Evolutionary conservation across 768 basidiomycete genomes (phyloP).

Genomic region (Boletus pseudopeckii): DNA sequence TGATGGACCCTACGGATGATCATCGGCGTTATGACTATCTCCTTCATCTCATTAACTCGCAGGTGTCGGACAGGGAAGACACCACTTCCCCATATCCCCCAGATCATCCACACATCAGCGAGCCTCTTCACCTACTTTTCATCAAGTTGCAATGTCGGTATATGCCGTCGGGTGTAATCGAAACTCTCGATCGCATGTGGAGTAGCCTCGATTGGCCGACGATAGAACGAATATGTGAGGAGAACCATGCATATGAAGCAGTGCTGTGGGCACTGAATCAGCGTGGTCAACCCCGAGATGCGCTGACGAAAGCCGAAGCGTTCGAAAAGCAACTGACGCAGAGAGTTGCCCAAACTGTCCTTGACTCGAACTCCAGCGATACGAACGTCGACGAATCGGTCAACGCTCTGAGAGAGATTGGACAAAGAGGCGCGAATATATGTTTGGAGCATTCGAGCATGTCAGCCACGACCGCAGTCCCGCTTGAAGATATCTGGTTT

Average conservation of each 20-base stretch:
- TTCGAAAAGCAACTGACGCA: constrained; percentile 54
- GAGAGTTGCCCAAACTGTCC: constrained; percentile 40
- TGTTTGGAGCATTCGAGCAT: constrained; percentile 65
- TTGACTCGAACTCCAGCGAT: constrained; percentile 13
- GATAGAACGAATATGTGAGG: constrained; percentile 63
- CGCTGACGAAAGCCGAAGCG: constrained; percentile 61
- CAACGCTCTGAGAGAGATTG: constrained; percentile 54
- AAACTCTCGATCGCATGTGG: constrained; percentile 51
- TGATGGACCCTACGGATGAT: constrained; percentile 44
- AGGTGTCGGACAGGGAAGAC: constrained; percentile 41
- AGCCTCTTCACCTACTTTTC: constrained; percentile 55
- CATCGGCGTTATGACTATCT: constrained; percentile 74
- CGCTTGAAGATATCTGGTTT: constrained; percentile 88
- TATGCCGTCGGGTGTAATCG: constrained; percentile 60
- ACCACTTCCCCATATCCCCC: constrained; percentile 19
- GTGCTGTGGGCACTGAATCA: constrained; percentile 78
- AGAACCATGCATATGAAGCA: constrained; percentile 63
- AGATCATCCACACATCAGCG: constrained; percentile 47
- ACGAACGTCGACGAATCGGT: constrained; percentile 35
- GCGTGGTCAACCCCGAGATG: constrained; percentile 57
- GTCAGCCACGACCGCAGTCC: constrained; percentile 37
- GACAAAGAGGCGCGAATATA: constrained; percentile 57
- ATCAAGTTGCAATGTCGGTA: constrained; percentile 70
- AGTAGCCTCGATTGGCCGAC: constrained; percentile 54
- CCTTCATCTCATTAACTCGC: constrained; percentile 58